A percentile compares a stretch with the other conserved stretches of the same genome.
These are phyloP conservation scores for Peniophora sp. DNA, from an alignment of 1,284 basidiomycete species.

Conservation along the genomic window DNA sequence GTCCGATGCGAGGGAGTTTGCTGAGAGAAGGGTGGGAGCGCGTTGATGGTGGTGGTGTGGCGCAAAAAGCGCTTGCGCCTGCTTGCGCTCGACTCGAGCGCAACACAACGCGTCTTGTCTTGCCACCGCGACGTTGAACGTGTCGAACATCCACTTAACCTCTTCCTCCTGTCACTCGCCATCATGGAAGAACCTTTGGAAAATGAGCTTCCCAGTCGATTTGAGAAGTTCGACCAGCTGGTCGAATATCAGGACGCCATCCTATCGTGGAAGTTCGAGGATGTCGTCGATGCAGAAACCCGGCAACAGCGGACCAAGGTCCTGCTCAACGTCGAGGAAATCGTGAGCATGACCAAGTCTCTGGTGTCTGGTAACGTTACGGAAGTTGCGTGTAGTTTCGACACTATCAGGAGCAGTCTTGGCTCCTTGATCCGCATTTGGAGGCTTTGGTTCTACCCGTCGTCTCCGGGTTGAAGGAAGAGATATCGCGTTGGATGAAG, in stretches of 20 bases:
- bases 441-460: slow-evolving; percentile 77
- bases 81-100: background rate
- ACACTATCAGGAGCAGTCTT: slow-evolving; percentile 90
- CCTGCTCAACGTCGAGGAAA: too few relatives aligned
- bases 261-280: slow-evolving; percentile 33
- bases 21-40: background rate
- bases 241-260: slow-evolving; percentile 41
- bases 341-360: too few relatives aligned
- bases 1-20: too few relatives aligned
- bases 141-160: background rate
- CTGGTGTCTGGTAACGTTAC: too few relatives aligned
- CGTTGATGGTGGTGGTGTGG: background rate
- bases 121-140: background rate
- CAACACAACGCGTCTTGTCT: background rate
- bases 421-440: slow-evolving; percentile 94
- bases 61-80: background rate
- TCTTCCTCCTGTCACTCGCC: background rate
- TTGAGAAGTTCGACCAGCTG: slow-evolving; percentile 59
- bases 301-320: too few relatives aligned
- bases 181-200: slow-evolving; percentile 21
- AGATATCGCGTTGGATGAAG: slow-evolving; percentile 36
- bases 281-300: too few relatives aligned
- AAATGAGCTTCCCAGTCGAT: slow-evolving; percentile 40
- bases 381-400: slow-evolving; percentile 49
- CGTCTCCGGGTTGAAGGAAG: slow-evolving; percentile 55